Base-by-base conservation (phyloP, 148 eudicot species). In the Rhododendron kiyosumense region DNA sequence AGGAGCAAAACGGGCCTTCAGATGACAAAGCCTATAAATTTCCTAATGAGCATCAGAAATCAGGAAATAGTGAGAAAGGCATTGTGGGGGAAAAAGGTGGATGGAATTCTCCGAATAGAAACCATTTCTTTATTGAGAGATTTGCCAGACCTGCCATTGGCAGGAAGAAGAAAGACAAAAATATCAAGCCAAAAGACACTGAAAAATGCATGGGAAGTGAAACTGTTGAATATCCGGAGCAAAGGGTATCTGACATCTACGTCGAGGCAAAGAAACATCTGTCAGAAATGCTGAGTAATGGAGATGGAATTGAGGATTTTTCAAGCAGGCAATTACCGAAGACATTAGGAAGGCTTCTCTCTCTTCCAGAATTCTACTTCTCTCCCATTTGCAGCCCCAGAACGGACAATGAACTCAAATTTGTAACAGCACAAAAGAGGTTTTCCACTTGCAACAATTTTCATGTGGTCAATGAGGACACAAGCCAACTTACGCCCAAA, bases 241-340 rank as follows among this genome's bases (percentile, higher is more conserved):
- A 86, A 87, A 93, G 93, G 87, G 91, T 91, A 74, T 90, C 96
- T 43, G 92, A 90, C 86, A 90, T 95, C 81, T 97, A 97, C 67
- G 34, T 69, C 52, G 98, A 97, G 88, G 98, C 98, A 28, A 97
- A 89, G 93, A 95, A 91, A 82, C 98, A 97, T 92, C 92, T 97
- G n/a, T 95, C 94, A 52, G 98, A 95, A 87, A 91, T 95, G 88
- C 91, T 95, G 81, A 93, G 91, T 73, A 87, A 88, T 84, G 91
- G 88, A 82, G 96, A 94, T 57, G 89, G 87, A 57, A 92, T 89
- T 77, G 88, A 87, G 43, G 91, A 91, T 73, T 77, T 87, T 83
- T 84, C 83, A 14, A 86, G 91, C 81, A 88, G 89, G 88, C 88
- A 84, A 78, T 86, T 89, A 34, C 91, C 95, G 11, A 93, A 91